Evolutionary conservation across 352 stramenopile species (phyloP).

Genomic region (Peronospora farinosa): DNA sequence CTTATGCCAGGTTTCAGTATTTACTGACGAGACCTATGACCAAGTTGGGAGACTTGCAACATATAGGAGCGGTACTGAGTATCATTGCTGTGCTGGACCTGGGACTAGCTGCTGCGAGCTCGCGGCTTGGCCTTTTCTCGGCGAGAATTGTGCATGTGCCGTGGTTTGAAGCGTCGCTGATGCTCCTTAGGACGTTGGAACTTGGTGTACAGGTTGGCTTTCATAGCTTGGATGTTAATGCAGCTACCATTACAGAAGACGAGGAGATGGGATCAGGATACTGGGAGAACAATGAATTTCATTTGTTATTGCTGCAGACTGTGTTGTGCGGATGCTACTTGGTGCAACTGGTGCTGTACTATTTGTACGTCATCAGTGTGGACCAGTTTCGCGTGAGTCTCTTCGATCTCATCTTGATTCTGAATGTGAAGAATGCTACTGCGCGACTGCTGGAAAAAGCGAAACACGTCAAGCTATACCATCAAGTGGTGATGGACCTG

Average conservation of each 20-base stretch:
- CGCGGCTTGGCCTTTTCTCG: slow-evolving; percentile 38
- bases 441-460: slow-evolving; percentile 58
- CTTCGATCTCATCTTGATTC: slow-evolving; percentile 70
- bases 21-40: slow-evolving; percentile 29
- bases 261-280: slow-evolving; percentile 28
- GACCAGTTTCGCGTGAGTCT: slow-evolving; percentile 76
- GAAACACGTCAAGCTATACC: slow-evolving; percentile 61
- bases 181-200: slow-evolving; percentile 61
- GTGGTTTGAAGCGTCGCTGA: slow-evolving; percentile 66
- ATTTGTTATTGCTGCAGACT: slow-evolving; percentile 60
- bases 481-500: slow-evolving; percentile 64
- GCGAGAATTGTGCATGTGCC: slow-evolving; percentile 56
- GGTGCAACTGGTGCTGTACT: slow-evolving; percentile 67
- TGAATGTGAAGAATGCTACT: slow-evolving; percentile 79
- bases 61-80: too few species aligned
- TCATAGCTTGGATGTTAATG: slow-evolving; percentile 48
- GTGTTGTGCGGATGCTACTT: slow-evolving; percentile 55
- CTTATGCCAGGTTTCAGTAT: not conserved
- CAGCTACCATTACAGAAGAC: slow-evolving; percentile 23
- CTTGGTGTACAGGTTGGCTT: slow-evolving; percentile 67
- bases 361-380: slow-evolving; percentile 76
- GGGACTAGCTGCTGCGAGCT: slow-evolving; percentile 32
- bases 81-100: slow-evolving; percentile 34
- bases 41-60: too few species aligned
- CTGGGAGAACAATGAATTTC: slow-evolving; percentile 58